These are phyloP conservation scores for Globisporangium abappressorium DNA, from an alignment of 352 stramenopile species.

Conservation along the genomic window DNA sequence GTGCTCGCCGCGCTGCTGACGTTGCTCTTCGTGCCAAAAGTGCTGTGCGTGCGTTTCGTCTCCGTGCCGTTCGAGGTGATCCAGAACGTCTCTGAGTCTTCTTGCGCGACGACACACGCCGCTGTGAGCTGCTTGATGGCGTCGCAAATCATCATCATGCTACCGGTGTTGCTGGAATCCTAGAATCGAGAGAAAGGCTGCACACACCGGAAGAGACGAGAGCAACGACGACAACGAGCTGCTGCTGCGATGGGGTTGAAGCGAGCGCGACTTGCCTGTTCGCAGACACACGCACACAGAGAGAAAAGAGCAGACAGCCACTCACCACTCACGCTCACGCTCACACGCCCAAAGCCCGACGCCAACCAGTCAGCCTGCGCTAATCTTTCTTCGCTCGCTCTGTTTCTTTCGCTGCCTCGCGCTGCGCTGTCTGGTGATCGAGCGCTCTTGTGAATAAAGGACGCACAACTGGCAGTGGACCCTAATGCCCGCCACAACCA, in stretches of 20 bases:
- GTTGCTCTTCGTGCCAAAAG: constrained; percentile 9
- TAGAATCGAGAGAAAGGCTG: not conserved
- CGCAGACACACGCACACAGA: not conserved
- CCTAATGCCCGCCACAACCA: not conserved
- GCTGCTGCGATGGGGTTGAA: not conserved
- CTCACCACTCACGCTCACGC: too few species aligned
- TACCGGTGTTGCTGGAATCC: not conserved
- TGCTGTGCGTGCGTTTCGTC: constrained; percentile 27
- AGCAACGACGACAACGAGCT: not conserved
- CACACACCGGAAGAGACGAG: not conserved
- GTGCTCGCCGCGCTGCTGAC: constrained; percentile 4
- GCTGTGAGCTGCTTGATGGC: constrained; percentile 36
- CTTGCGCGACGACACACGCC: constrained; percentile 28
- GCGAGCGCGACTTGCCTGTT: not conserved
- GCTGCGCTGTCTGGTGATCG: not conserved
- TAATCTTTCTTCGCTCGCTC: not conserved
- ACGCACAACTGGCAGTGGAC: not conserved
- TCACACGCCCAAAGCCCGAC: not conserved
- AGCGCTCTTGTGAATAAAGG: not conserved
- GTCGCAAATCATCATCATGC: constrained; percentile 41
- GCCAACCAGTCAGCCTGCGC: not conserved
- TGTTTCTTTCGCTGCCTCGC: not conserved
- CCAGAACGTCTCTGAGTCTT: constrained; percentile 30
- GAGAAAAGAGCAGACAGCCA: not conserved
- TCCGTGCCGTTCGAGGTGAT: constrained; percentile 23